A percentile compares a stretch with the other conserved stretches of the same genome.
These are phyloP conservation scores for Acacia melanoxylon DNA, from an alignment of 306 rosid genomes.

Conservation along the genomic window DNA sequence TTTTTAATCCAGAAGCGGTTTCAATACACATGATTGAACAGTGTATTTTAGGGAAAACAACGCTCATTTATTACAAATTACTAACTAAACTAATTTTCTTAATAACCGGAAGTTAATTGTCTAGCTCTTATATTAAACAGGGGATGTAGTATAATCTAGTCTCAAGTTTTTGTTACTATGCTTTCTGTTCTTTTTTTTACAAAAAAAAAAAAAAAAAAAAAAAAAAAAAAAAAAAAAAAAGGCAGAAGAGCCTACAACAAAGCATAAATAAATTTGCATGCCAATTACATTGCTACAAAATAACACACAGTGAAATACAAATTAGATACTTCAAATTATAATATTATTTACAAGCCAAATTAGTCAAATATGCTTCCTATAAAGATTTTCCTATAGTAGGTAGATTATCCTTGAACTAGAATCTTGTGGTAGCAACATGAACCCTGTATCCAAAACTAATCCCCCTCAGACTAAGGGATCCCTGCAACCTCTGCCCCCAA, in stretches of 20 bases:
- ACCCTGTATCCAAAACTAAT: background rate
- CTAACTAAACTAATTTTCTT: too few relatives aligned
- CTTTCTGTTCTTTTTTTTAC: background rate
- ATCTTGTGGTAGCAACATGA: background rate
- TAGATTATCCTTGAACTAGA: background rate
- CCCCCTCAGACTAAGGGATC: constrained; percentile 24
- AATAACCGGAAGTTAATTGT: too few relatives aligned
- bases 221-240: too few relatives aligned
- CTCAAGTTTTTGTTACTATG: background rate
- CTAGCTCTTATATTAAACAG: too few relatives aligned
- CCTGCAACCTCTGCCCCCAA: constrained; percentile 21
- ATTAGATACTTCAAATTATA: background rate
- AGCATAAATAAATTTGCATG: background rate
- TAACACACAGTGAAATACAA: background rate
- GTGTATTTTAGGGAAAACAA: too few relatives aligned
- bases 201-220: too few relatives aligned
- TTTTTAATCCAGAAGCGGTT: too few relatives aligned
- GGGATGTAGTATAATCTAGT: background rate
- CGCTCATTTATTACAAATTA: too few relatives aligned
- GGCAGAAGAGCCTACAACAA: background rate
- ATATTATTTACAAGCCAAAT: background rate
- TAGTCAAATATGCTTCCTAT: background rate
- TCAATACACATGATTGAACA: too few relatives aligned
- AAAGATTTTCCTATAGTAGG: background rate
- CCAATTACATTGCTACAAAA: background rate